These are phyloP conservation scores for Leccinum griseonigrum DNA, from an alignment of 1,284 basidiomycete genomes.

Conservation along the genomic window DNA sequence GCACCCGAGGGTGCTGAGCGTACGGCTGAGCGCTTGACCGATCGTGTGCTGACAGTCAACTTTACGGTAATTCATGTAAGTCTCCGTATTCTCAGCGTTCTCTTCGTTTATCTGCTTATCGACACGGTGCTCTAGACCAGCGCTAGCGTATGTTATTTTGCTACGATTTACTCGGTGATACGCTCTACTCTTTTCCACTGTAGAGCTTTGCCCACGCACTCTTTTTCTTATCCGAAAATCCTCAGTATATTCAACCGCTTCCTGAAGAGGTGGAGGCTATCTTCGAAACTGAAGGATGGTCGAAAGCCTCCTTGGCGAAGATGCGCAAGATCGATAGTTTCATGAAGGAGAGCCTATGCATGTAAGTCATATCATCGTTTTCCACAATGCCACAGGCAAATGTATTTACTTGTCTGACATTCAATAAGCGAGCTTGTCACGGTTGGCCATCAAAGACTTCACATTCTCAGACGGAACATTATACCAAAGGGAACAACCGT, in stretches of 20 bases:
- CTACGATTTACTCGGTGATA: not conserved
- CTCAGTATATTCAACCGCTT: not conserved
- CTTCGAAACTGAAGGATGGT: not conserved
- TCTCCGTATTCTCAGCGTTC: not conserved
- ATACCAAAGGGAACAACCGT: not conserved
- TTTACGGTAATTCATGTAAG: conserved; percentile 39
- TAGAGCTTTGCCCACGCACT: not conserved
- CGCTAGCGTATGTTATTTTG: conserved; percentile 5
- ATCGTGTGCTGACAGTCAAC: conserved; percentile 35
- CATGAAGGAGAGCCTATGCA: not conserved
- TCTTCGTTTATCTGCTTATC: not conserved
- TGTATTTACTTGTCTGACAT: not conserved
- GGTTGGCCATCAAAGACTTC: not conserved
- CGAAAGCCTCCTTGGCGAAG: not conserved
- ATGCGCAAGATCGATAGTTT: not conserved
- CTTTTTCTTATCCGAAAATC: not conserved
- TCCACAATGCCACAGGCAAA: not conserved
- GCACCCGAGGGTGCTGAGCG: conserved; percentile 31
- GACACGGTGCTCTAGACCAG: conserved; percentile 7
- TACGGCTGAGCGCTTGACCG: conserved; percentile 28
- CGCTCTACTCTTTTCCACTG: not conserved
- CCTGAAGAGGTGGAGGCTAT: not conserved
- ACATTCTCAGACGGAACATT: not conserved
- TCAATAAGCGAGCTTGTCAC: not conserved
- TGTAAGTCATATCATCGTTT: not conserved